phyloP scores from a whole-genome alignment of 345 rosid genomes.

The Stellera chamaejasme region DNA sequence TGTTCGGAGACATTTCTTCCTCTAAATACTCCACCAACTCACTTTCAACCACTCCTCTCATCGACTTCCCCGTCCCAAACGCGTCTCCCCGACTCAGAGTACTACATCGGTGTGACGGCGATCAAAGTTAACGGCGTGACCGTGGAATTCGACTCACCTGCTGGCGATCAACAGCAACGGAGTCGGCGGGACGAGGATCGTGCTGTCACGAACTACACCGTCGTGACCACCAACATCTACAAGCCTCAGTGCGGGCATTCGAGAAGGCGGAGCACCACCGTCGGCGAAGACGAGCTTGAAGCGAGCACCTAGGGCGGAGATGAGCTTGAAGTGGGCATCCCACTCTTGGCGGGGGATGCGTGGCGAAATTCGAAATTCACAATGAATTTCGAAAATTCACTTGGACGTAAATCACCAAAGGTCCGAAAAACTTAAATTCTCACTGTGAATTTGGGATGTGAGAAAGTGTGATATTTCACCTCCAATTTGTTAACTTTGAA shows the following conservation, averaged over 20 bases:
- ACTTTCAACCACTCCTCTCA: conserved; percentile 4
- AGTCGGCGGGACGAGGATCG: conserved; percentile 24
- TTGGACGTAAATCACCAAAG: no score
- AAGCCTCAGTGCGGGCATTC: conserved; percentile 14
- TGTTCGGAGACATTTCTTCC: conserved; percentile 21
- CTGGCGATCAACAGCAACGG: conserved; percentile 17
- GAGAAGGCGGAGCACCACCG: no score
- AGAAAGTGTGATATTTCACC: no score
- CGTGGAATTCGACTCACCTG: conserved; percentile 12
- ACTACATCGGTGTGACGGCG: conserved; percentile 21
- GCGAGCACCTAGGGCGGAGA: no score
- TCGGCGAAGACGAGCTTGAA: no score
- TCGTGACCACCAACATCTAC: conserved; percentile 15
- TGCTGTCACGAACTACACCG: conserved; percentile 19
- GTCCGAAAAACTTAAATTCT: no score
- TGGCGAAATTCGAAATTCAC: no score
- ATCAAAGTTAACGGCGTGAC: conserved; percentile 12
- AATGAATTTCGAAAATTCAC: no score
- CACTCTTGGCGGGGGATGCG: no score
- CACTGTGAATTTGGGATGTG: no score
- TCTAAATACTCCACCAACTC: conserved; percentile 12
- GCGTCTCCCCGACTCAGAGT: conserved; percentile 24
- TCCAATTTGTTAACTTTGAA: no score
- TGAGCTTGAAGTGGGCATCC: no score
- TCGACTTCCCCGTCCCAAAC: conserved; percentile 12